Evolutionary conservation across 176 grass and related monocot species (phyloP).

Genomic region (Oryza glumipatula): DNA sequence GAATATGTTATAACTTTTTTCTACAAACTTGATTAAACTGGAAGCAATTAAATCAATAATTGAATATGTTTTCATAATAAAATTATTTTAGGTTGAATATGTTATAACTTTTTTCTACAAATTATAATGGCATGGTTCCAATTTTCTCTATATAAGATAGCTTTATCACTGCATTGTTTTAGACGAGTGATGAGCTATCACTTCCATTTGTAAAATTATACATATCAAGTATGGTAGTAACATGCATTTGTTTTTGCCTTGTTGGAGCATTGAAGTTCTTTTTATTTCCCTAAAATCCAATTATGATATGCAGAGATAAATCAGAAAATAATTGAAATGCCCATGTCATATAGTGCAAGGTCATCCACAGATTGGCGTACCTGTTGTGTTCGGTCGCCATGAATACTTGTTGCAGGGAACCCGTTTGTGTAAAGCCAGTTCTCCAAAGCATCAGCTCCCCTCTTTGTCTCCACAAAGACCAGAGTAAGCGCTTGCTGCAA

Average conservation of each 20-base stretch:
- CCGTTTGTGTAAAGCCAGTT: constrained; percentile 88
- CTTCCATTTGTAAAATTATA: neutral
- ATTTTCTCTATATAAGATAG: too few species aligned
- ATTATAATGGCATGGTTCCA: too few species aligned
- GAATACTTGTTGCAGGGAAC: constrained; percentile 96
- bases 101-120: too few species aligned
- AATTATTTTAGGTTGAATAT: too few species aligned
- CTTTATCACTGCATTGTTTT: neutral
- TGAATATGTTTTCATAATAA: too few species aligned
- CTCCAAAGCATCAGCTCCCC: constrained; percentile 90
- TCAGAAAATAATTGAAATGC: neutral
- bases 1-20: too few species aligned
- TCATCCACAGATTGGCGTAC: constrained; percentile 34
- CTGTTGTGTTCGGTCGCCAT: constrained; percentile 90
- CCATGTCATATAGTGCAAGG: neutral
- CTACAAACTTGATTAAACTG: too few species aligned
- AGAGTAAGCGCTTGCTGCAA: constrained; percentile 81
- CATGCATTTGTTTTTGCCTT: neutral
- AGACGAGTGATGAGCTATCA: neutral
- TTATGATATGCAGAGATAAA: neutral
- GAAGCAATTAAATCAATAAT: too few species aligned
- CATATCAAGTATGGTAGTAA: neutral
- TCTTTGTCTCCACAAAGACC: constrained; percentile 98
- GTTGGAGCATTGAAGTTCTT: neutral
- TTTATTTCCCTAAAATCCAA: neutral